Evolutionary conservation across 2,329 filamentous ascomycete genomes (phyloP), one percentile per base, ranked within the genome.

Genomic region (Pestalotiopsis fici): DNA sequence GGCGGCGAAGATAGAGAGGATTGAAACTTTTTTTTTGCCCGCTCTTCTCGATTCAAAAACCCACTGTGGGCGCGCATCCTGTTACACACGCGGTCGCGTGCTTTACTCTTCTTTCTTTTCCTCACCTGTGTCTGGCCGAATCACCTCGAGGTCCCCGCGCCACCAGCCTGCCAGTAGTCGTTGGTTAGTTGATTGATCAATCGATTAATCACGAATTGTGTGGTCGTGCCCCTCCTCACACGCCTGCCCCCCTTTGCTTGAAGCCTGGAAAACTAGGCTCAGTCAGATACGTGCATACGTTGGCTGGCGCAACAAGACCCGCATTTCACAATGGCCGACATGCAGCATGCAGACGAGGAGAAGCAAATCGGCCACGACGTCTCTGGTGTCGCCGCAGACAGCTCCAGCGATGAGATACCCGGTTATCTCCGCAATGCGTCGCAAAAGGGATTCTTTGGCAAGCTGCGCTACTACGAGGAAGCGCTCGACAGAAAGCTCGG

Each of bases 401-500:
- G 68, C 13, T 71, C 71, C 3, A 69, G 69, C 43, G 69, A 69
- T 27, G 68, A 68, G 23, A 50, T 61, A 23, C 62, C 67, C 3
- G 37, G 25, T n/a, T 54, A 25, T 4, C 35, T 57, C 27, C 64
- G 27, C 27, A 55, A 28, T 0, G 7, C 59, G 47, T n/a, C 62
- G 25, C 74, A 68, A 54, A 68, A 27, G 74, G 74, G 75, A 11
- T 69, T 81, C 59, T 72, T 83, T 43, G 78, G 71, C 27, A 76
- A 68, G 31, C 69, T 83, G n/a, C 82, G 81, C 60, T 71, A 75
- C 59, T 78, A 81, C 65, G 85, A 86, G 67, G 75, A 75, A 15
- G 74, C 78, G 12, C 74, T 65, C 18, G 64, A 65, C 37, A 28
- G 54, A 21, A 65, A 65, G 27, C 62, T 64, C n/a, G 85, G 85